Evolutionary conservation across 2,329 filamentous ascomycete species (phyloP).

Genomic region (Pezicula carpinea): DNA sequence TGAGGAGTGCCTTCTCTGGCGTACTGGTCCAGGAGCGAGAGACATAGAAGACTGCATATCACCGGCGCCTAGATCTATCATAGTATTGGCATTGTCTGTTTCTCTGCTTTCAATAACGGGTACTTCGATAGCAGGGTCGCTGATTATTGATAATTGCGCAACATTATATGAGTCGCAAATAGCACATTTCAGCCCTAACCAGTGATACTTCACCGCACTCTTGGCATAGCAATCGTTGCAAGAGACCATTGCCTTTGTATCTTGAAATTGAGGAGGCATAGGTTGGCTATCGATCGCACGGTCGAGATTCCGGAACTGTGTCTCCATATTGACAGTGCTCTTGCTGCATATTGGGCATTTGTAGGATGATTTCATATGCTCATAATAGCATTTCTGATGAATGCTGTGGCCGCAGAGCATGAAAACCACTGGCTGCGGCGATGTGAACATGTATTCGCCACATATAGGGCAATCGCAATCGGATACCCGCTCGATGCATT

Average conservation of each 20-base stretch:
- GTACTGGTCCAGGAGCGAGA: conserved; percentile 8
- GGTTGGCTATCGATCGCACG: conserved; percentile 83
- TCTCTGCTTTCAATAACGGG: conserved; percentile 18
- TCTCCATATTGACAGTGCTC: conserved; percentile 95
- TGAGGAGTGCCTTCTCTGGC: conserved; percentile 26
- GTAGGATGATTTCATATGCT: conserved; percentile 86
- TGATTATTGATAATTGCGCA: conserved; percentile 57
- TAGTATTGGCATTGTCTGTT: conserved; percentile 11
- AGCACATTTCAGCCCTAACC: conserved; percentile 86
- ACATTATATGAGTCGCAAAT: conserved; percentile 69
- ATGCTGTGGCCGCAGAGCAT: conserved; percentile 97
- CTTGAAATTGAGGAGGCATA: conserved; percentile 80
- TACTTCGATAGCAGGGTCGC: conserved; percentile 30
- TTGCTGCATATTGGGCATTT: conserved; percentile 96
- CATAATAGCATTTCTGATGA: conserved; percentile 81
- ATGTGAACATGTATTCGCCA: conserved; percentile 93
- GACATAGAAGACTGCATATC: conserved; percentile 10
- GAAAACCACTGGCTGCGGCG: conserved; percentile 81
- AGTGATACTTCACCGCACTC: conserved; percentile 84
- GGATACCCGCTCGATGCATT: conserved; percentile 89
- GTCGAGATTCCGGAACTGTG: conserved; percentile 87
- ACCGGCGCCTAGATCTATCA: conserved; percentile 10
- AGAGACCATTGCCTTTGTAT: conserved; percentile 76
- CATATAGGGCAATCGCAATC: conserved; percentile 97
- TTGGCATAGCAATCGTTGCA: conserved; percentile 95